Conservation (phyloP, 495 filamentous ascomycete genomes). For the Penicillium cosmopolitanum region DNA sequence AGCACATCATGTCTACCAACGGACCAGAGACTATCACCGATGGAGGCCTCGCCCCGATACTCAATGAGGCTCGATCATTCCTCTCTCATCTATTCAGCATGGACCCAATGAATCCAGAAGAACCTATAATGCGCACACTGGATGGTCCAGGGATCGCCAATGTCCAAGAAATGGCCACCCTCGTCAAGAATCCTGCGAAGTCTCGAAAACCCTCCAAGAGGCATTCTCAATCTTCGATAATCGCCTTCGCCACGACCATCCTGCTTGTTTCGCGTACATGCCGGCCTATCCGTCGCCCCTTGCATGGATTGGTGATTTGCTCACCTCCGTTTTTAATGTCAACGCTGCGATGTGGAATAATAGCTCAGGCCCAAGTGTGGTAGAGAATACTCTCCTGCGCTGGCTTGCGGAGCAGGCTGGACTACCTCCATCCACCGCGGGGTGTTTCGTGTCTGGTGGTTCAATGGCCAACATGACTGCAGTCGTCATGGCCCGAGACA, state of each 20-base stretch:
- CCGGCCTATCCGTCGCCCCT: not conserved
- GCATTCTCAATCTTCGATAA: slow-evolving; percentile 5
- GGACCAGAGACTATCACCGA: not conserved
- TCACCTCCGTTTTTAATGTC: slow-evolving; percentile 1
- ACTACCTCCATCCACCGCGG: slow-evolving; percentile 22
- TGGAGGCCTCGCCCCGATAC: not conserved
- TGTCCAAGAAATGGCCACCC: slow-evolving; percentile 1
- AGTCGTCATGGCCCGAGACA: slow-evolving; percentile 28
- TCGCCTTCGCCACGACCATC: slow-evolving; percentile 3
- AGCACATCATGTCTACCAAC: not conserved
- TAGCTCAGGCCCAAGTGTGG: not conserved
- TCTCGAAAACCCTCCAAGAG: not conserved
- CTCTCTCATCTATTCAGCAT: not conserved
- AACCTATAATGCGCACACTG: not conserved
- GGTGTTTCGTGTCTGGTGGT: slow-evolving; percentile 31
- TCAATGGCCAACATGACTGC: slow-evolving; percentile 34
- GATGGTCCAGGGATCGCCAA: not conserved
- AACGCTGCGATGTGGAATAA: slow-evolving; percentile 2
- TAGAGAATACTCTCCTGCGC: slow-evolving; percentile 1
- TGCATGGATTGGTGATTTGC: not conserved
- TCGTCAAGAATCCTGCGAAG: not conserved
- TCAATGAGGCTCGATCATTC: not conserved
- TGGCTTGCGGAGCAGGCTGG: slow-evolving; percentile 24
- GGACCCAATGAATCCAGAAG: not conserved
- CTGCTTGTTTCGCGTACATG: not conserved